Conservation (phyloP, 164 flowering plant genomes). For the Nymphaea colorata region DNA sequence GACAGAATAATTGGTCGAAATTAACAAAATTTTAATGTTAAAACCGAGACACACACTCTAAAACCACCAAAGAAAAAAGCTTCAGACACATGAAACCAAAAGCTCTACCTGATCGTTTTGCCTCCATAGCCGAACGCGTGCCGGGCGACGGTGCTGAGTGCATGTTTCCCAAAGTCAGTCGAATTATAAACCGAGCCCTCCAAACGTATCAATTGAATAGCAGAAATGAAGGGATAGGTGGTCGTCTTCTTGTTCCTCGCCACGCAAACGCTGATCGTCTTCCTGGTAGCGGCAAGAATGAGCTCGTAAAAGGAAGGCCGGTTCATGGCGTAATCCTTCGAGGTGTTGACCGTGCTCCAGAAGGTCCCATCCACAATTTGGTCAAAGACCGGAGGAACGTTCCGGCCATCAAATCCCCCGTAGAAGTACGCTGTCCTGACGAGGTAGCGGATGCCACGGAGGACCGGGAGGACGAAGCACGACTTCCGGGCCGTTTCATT, state of each 20-base stretch:
- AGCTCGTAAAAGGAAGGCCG: slow-evolving; percentile 61
- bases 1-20: not conserved
- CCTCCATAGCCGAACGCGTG: slow-evolving; percentile 60
- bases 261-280: slow-evolving; percentile 63
- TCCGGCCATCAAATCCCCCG: slow-evolving; percentile 48
- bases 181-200: slow-evolving; percentile 62
- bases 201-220: slow-evolving; percentile 52
- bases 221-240: slow-evolving; percentile 80
- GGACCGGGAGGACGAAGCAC: slow-evolving; percentile 59
- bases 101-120: slow-evolving; percentile 39
- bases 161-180: slow-evolving; percentile 49
- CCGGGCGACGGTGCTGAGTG: slow-evolving; percentile 55
- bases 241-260: slow-evolving; percentile 50
- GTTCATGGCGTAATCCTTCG: slow-evolving; percentile 45
- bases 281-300: slow-evolving; percentile 59
- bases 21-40: not conserved
- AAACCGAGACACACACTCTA: not conserved
- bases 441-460: slow-evolving; percentile 39
- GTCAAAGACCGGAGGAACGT: slow-evolving; percentile 68
- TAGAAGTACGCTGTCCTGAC: slow-evolving; percentile 76
- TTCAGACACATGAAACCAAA: not conserved
- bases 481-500: slow-evolving; percentile 36
- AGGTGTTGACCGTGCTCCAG: slow-evolving; percentile 79
- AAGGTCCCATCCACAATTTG: slow-evolving; percentile 87
- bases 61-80: not conserved